Evolutionary conservation across 2,329 filamentous ascomycete genomes (phyloP), one percentile per base, ranked within the genome.

Genomic region (Helotiales sp.): DNA sequence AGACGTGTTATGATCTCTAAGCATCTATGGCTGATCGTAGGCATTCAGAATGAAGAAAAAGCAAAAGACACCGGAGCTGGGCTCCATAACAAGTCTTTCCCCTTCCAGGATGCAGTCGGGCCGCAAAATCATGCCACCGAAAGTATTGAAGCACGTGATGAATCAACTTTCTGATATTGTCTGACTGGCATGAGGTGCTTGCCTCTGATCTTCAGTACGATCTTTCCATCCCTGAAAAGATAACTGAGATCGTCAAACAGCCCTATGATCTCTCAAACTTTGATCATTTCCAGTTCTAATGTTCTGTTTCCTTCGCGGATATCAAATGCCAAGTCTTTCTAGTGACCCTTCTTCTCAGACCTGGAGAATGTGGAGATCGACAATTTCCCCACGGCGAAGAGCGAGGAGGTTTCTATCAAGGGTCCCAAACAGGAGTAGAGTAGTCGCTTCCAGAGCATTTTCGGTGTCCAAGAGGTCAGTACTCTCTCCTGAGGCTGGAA

Each of bases 301-400:
- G 6, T 20, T 55, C n/a, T n/a, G 7, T 55, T 49, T 22, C 45
- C 30, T 20, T 10, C 52, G n/a, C 52, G n/a, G 15, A 40, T 24
- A 57, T 57, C 30, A 34, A 20, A 57, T 57, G 54, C 54, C 54
- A 57, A 57, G 54, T 28, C 5, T 6, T 40, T 24, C 30, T 8
- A 40, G 32, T n/a, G 32, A 32, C 26, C 54, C n/a, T 6, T 22
- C 6, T 20, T 20, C 32, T 57, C 54, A 24, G 54, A 57, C 54
- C 54, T 57, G 54, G 20, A 57, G 30, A 57, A 24, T 40, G 32
- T 57, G 54, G 54, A 57, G 54, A 57, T 57, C 54, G 24, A 37
- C 30, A 32, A 26, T 57, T 26, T 57, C 54, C 54, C 54, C 54
- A 57, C 54, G 30, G 30, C 32, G 54, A 40, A 20, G 15, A 24